Conservation (phyloP, 192 early-diverging fungal species). For the Backusella luteola region DNA sequence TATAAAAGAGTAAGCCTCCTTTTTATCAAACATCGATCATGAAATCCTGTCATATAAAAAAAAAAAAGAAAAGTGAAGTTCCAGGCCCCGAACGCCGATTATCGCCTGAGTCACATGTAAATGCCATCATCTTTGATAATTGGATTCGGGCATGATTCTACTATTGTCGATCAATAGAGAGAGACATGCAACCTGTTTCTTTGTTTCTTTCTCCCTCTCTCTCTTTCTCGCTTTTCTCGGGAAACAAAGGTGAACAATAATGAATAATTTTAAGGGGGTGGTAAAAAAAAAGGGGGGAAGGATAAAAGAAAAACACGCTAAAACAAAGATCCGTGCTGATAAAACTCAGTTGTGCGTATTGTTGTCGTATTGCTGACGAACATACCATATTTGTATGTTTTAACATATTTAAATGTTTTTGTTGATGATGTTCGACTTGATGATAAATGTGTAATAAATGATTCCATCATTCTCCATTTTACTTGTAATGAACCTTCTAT, state of each 20-base stretch:
- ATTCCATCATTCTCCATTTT: neutral
- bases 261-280: neutral
- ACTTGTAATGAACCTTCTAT: neutral
- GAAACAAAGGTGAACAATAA: neutral
- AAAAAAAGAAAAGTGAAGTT: neutral
- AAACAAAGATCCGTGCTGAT: neutral
- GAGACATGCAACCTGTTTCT: too few relatives aligned
- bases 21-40: slow-evolving; percentile 4
- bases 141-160: too few relatives aligned
- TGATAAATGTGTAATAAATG: neutral
- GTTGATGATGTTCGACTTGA: neutral
- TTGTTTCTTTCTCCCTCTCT: too few relatives aligned
- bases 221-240: too few relatives aligned
- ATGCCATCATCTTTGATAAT: neutral
- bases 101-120: neutral
- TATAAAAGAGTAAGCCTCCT: neutral
- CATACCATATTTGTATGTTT: neutral
- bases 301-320: neutral
- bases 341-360: neutral
- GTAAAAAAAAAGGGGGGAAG: too few relatives aligned
- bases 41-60: neutral
- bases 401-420: neutral
- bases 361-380: slow-evolving; percentile 1
- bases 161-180: too few relatives aligned
- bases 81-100: neutral